Evolutionary conservation across 345 rosid genomes (phyloP).

Genomic region (Jatropha curcas): DNA sequence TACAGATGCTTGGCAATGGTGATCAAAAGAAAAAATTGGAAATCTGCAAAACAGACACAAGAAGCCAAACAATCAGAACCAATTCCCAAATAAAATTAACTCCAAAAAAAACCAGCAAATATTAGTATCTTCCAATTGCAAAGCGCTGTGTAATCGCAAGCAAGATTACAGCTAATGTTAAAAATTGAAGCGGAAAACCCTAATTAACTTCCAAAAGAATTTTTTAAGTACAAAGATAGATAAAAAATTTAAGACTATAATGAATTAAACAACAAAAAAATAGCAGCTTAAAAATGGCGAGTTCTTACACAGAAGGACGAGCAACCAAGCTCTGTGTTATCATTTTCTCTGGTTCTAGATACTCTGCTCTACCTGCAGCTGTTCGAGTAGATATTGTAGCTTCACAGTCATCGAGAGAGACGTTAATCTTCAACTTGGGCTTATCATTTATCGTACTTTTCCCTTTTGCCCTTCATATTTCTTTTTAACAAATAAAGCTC

Average conservation of each 20-base stretch:
- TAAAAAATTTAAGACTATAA: background rate
- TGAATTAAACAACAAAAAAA: background rate
- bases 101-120: background rate
- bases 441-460: too few species aligned
- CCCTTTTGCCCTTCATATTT: too few species aligned
- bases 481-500: too few species aligned
- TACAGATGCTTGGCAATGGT: slow-evolving; percentile 18
- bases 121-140: background rate
- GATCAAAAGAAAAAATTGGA: slow-evolving; percentile 25
- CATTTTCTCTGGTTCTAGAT: slow-evolving; percentile 15
- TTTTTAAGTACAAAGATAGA: too few species aligned
- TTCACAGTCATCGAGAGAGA: background rate
- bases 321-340: slow-evolving; percentile 12
- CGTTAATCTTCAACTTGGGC: too few species aligned
- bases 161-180: too few species aligned
- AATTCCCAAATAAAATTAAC: background rate
- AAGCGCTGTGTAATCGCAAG: too few species aligned
- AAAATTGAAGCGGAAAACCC: background rate
- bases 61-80: background rate
- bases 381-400: background rate
- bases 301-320: slow-evolving; percentile 22
- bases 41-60: slow-evolving; percentile 27
- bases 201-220: background rate
- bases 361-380: background rate
- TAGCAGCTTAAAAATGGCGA: background rate